Evolutionary conservation across 805 yeast genomes (phyloP).

Genomic region (Wickerhamomyces ciferrii): DNA sequence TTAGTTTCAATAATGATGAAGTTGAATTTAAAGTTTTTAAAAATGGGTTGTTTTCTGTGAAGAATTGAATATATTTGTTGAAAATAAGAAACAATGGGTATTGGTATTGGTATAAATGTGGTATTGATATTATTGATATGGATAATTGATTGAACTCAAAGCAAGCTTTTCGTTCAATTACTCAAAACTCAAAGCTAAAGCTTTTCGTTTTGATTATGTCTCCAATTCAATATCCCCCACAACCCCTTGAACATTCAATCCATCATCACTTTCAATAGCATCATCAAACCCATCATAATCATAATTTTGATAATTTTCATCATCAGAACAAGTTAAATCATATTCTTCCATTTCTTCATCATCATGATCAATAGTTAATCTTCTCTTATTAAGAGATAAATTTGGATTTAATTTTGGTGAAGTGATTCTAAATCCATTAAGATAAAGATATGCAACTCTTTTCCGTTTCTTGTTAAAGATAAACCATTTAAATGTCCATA

Average conservation of each 20-base stretch:
- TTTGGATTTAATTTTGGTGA: constrained; percentile 31
- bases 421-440: constrained; percentile 47
- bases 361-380: constrained; percentile 29
- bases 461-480: constrained; percentile 87
- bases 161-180: not conserved
- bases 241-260: constrained; percentile 1
- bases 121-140: not conserved
- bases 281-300: constrained; percentile 20
- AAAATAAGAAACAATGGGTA: no score
- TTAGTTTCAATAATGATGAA: constrained; percentile 2
- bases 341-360: constrained; percentile 36
- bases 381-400: constrained; percentile 17
- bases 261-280: constrained; percentile 20
- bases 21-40: constrained; percentile 21
- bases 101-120: no score
- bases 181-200: no score
- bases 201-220: not conserved
- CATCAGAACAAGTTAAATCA: constrained; percentile 31
- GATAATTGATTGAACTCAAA: not conserved
- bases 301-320: constrained; percentile 22
- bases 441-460: constrained; percentile 81
- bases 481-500: constrained; percentile 74
- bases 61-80: no score
- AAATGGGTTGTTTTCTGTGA: constrained; percentile 10
- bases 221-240: constrained; percentile 31